Base-by-base conservation (phyloP, 2,329 filamentous ascomycete species). In the Fusarium coffeatum region DNA sequence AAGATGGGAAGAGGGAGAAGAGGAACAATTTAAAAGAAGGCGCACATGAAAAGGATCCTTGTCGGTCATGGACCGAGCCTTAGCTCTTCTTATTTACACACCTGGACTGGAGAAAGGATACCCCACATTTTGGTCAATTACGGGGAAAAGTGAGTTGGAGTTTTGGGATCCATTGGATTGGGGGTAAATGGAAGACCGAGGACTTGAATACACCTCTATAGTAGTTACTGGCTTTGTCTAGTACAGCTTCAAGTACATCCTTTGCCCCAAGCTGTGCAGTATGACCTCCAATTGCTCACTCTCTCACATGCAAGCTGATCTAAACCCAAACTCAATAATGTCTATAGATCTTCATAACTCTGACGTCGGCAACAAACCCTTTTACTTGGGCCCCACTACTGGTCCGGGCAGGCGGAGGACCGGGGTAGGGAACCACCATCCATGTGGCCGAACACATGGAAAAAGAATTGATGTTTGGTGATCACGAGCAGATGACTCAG, bases 381-480 rank as follows among this genome's bases (percentile, higher is more conserved):
- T 48, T 48, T 22, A 50, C 30, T 40, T 50, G 27, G 45, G 68
- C 55, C 53, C 68, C 68, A 71, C 66, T 50, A 71, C 63, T 68
- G 60, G 61, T 59, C 73, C 73, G 73, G 73, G 73, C 73, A 75
- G 73, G 66, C 70, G 73, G 73, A 75, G 73, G 67, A 66, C 73
- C 60, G 72, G 73, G 65, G 59, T 55, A 28, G 53, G 54, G 64
- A 51, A 64, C 49, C 34, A 66, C 43, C 60, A 69, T 73, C 73
- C 73, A 75, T 75, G 73, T 64, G 68, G 71, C 73, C 73, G 73
- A 75, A 23, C 40, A 65, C 43, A 54, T 66, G 60, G 20, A 18
- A 23, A 20, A 18, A 23, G 32, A 11, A 23, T n/a, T 8, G 23
- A 16, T n/a, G 11, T 3, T 4, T 34, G 61, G 22, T 66, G 63